These are phyloP conservation scores for Rhizoclosmatium globosum DNA, from an alignment of 192 early-diverging fungal genomes.

Conservation along the genomic window DNA sequence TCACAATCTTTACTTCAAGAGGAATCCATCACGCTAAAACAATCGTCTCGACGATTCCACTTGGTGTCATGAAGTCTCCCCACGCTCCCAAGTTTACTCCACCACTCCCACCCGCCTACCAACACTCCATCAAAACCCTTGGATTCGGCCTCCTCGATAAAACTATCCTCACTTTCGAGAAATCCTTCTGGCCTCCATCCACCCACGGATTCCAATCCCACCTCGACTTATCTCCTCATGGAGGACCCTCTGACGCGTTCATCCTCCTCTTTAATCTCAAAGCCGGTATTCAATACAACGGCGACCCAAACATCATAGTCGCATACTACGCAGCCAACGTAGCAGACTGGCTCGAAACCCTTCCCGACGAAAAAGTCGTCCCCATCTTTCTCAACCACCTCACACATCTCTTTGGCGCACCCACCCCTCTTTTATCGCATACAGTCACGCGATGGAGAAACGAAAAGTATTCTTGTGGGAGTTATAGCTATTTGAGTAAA, in stretches of 20 bases:
- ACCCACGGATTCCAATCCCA: not conserved
- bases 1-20: not conserved
- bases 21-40: not conserved
- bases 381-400: not conserved
- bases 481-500: not conserved
- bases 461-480: not conserved
- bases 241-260: not conserved
- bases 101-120: not conserved
- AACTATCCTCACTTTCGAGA: conserved; percentile 4
- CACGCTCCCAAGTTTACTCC: not conserved
- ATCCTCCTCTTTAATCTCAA: not conserved
- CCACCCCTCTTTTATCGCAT: not conserved
- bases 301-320: not conserved
- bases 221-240: not conserved
- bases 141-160: conserved; percentile 15
- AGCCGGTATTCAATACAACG: not conserved
- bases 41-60: conserved; percentile 6
- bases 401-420: not conserved
- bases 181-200: not conserved
- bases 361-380: not conserved
- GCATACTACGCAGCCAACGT: not conserved
- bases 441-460: not conserved
- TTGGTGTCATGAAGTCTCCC: conserved; percentile 10
- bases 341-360: conserved; percentile 3
- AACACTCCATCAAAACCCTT: not conserved